Evolutionary conservation across 2,329 filamentous ascomycete species (phyloP).

Genomic region (Monascus ruber): DNA sequence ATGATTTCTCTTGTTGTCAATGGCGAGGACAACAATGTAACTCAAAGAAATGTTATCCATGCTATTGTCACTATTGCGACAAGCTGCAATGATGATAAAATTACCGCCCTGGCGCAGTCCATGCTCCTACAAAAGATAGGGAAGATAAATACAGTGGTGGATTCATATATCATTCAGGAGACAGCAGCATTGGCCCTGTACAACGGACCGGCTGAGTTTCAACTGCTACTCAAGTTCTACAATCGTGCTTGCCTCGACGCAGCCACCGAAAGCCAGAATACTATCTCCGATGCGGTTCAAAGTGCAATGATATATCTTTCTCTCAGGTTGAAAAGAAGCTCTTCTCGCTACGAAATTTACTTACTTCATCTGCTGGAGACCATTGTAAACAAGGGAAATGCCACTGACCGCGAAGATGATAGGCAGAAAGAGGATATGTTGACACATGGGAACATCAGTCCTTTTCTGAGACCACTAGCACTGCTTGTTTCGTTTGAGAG

Average conservation of each 20-base stretch:
- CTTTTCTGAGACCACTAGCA: slow-evolving; percentile 78
- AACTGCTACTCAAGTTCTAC: slow-evolving; percentile 74
- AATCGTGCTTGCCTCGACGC: slow-evolving; percentile 63
- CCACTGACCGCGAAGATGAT: slow-evolving; percentile 60
- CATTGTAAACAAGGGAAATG: slow-evolving; percentile 83
- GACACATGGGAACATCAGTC: slow-evolving; percentile 74
- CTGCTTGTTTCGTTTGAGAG: slow-evolving; percentile 55
- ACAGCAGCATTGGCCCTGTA: slow-evolving; percentile 65
- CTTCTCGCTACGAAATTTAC: slow-evolving; percentile 71
- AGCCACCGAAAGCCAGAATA: slow-evolving; percentile 54
- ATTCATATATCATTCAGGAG: slow-evolving; percentile 75
- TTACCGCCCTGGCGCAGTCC: slow-evolving; percentile 81
- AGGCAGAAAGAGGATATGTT: slow-evolving; percentile 70
- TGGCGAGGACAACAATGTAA: slow-evolving; percentile 65
- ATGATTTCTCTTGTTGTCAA: slow-evolving; percentile 61
- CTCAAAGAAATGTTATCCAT: slow-evolving; percentile 84
- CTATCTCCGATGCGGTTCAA: slow-evolving; percentile 62
- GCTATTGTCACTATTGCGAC: slow-evolving; percentile 85
- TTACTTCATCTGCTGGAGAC: slow-evolving; percentile 72
- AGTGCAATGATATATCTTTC: slow-evolving; percentile 74
- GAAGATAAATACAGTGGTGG: slow-evolving; percentile 67
- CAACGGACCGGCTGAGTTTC: slow-evolving; percentile 72
- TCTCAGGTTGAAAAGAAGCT: slow-evolving; percentile 52
- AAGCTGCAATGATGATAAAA: slow-evolving; percentile 75
- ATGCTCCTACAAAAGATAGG: slow-evolving; percentile 95